Percentiles rank a stretch among this genome's conserved stretches.
Conservation (phyloP, 2,329 filamentous ascomycete genomes). For the Aureobasidium leucospermi region DNA sequence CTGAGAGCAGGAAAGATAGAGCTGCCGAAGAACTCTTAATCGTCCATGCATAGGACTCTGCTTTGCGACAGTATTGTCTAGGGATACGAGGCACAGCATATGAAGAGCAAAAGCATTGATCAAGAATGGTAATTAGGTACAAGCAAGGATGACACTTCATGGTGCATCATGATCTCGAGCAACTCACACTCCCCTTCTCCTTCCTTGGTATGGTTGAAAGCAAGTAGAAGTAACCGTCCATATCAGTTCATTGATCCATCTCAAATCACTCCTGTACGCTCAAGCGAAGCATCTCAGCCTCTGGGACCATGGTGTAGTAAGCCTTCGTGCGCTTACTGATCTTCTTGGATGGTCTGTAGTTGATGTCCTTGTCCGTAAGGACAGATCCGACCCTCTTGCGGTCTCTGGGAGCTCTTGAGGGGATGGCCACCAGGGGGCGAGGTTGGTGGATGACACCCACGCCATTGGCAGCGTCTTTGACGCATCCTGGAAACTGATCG, state of each 20-base stretch:
- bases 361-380: background rate
- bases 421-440: background rate
- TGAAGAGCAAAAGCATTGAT: background rate
- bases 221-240: too few relatives aligned
- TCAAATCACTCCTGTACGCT: background rate
- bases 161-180: too few relatives aligned
- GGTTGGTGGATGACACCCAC: constrained; percentile 7
- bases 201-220: background rate
- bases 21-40: too few relatives aligned
- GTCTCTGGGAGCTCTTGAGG: background rate
- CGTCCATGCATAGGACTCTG: background rate
- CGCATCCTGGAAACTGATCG: constrained; percentile 24
- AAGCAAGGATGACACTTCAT: background rate
- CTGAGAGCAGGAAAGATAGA: too few relatives aligned
- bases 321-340: background rate
- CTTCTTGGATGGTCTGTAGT: background rate
- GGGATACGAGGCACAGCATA: too few relatives aligned
- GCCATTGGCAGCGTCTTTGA: constrained; percentile 19
- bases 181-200: background rate
- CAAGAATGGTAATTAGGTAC: background rate
- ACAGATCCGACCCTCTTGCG: background rate
- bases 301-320: background rate
- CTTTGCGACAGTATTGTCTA: too few relatives aligned
- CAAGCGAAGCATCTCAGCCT: background rate
- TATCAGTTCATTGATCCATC: too few relatives aligned